These are phyloP conservation scores for Ascochyta fabae DNA, from an alignment of 2,329 filamentous ascomycete species.

Conservation along the genomic window DNA sequence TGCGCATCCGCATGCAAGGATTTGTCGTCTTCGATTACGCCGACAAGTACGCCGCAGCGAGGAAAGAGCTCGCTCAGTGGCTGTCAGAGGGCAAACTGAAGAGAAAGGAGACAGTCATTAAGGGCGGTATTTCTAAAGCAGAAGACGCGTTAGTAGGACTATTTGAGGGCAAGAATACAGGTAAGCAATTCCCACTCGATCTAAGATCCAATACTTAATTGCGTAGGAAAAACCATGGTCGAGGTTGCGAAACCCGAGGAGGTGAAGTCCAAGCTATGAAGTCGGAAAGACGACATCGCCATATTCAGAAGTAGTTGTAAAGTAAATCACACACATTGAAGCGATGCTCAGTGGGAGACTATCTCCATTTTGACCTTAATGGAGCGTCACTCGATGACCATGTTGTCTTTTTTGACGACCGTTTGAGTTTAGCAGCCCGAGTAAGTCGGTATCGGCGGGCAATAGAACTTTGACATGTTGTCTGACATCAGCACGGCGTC, in stretches of 20 bases:
- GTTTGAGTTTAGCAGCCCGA: too few relatives aligned
- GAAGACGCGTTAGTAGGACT: constrained; percentile 69
- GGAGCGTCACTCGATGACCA: too few relatives aligned
- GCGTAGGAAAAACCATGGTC: constrained; percentile 29
- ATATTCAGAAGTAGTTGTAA: too few relatives aligned
- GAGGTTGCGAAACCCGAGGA: constrained; percentile 49
- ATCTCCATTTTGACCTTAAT: too few relatives aligned
- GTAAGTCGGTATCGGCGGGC: too few relatives aligned
- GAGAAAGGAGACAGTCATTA: constrained; percentile 72
- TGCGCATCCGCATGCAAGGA: constrained; percentile 54
- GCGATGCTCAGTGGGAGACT: too few relatives aligned
- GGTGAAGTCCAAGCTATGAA: constrained; percentile 49
- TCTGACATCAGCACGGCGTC: too few relatives aligned
- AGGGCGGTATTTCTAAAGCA: constrained; percentile 70
- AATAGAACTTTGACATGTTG: too few relatives aligned
- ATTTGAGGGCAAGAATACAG: constrained; percentile 73
- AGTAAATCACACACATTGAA: too few relatives aligned
- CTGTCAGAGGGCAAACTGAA: constrained; percentile 73
- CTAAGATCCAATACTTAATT: too few relatives aligned
- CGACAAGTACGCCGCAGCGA: constrained; percentile 63
- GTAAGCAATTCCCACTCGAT: constrained; percentile 52
- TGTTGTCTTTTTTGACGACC: too few relatives aligned
- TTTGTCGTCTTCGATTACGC: constrained; percentile 76
- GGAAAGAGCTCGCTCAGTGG: constrained; percentile 69
- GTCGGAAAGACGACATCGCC: background rate